Evolutionary conservation across 164 flowering plant genomes (phyloP), one percentile per base, ranked within the genome.

Genomic region (Tetrastigma voinierianum): DNA sequence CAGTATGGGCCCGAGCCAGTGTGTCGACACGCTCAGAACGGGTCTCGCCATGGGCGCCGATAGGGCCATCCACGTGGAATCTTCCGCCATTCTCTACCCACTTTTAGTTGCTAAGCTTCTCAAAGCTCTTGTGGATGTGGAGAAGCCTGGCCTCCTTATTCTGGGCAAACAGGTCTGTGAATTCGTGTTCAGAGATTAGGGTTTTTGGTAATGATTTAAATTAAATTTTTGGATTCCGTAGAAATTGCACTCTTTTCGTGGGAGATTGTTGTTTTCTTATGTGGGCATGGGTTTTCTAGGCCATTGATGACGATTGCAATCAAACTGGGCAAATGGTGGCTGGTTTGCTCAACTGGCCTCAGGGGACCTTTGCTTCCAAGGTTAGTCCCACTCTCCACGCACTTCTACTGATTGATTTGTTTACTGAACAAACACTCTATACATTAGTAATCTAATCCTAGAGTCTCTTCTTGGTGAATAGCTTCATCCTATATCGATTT

Each of bases 31-130:
- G 4, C 90, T 95, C n/a, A 77, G 99, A 61, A 90, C 97, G 13
- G 93, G 96, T 21, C 86, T 95, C 2, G 97, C 98, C 43, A 92
- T 92, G 99, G 99, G 97, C 2, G 97, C 99, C 16, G 97, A 95
- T 72, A 68, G 97, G 61, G 97, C 87, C n/a, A 84, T 95, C 21
- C 97, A 92, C 46, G 98, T 95, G n/a, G 86, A 88, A 32, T 17
- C 81, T 9, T 18, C 62, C 25, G 74, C 51, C 1, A 46, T 70
- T 1, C 79, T 91, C 8, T 76, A 73, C 47, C 97, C 95, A 2
- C 84, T 91, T 15, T 78, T 88, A n/a, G 87, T 91, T 40, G 93
- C 98, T 0, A 90, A 95, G 91, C 70, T 95, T 49, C 81, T 90
- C 58, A 90, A 72, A 72, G 88, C 86, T 1, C 87, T 95, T 10